Conservation (phyloP, 176 grass and related monocot species). For the Chrysopogon serrulatus region DNA sequence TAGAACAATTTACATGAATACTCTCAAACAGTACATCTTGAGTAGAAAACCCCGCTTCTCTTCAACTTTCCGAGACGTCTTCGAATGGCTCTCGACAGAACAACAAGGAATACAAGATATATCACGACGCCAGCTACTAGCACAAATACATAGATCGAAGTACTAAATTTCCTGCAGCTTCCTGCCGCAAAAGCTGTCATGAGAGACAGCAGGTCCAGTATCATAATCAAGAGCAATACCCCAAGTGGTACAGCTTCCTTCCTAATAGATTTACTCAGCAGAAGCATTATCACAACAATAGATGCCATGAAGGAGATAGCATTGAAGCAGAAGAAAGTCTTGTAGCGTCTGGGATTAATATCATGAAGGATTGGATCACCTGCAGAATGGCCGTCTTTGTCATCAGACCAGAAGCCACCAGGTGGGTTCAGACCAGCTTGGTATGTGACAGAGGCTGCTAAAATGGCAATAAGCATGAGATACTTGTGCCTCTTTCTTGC, state of each 20-base stretch:
- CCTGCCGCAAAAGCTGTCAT: conserved; percentile 40
- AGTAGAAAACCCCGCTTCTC: not conserved
- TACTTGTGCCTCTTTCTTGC: conserved; percentile 36
- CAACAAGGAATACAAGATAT: conserved; percentile 12
- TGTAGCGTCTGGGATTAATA: conserved; percentile 17
- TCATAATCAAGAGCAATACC: conserved; percentile 34
- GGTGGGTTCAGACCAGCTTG: conserved; percentile 56
- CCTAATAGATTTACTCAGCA: conserved; percentile 38
- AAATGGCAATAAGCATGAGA: conserved; percentile 49
- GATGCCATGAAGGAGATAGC: conserved; percentile 45
- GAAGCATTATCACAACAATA: conserved; percentile 27
- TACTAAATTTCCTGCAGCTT: conserved; percentile 45
- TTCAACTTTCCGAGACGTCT: conserved; percentile 1
- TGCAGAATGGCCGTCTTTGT: conserved; percentile 12
- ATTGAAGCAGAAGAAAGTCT: conserved; percentile 37
- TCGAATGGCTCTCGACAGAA: not conserved
- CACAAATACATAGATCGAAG: conserved; percentile 32
- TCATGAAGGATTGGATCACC: conserved; percentile 21
- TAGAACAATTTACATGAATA: not conserved
- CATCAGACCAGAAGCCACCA: conserved; percentile 36
- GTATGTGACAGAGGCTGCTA: conserved; percentile 47
- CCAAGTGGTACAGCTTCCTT: conserved; percentile 17
- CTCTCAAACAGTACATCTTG: not conserved
- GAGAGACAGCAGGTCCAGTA: conserved; percentile 41
- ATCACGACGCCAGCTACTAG: conserved; percentile 26